Percentiles rank a stretch among this genome's conserved stretches.
Evolutionary conservation across 441 rosid genomes (phyloP).

Genomic region (Omphalea diandra): DNA sequence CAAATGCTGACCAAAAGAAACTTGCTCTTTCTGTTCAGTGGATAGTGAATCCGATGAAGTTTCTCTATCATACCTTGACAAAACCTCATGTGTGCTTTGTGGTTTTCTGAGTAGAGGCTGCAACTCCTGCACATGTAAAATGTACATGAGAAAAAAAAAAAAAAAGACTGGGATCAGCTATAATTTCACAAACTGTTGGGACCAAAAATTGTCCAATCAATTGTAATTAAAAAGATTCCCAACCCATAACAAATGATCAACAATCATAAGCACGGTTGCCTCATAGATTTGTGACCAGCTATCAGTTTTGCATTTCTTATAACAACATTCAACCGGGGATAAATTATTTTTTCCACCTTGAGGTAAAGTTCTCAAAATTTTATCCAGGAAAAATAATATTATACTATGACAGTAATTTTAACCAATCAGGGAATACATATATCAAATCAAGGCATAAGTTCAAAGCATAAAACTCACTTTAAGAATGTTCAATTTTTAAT

Average conservation of each 20-base stretch:
- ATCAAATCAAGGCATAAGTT: background rate
- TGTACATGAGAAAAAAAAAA: constrained; percentile 16
- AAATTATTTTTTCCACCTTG: background rate
- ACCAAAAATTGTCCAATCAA: background rate
- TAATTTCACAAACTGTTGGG: background rate
- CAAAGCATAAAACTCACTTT: constrained; percentile 1
- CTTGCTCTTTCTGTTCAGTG: constrained; percentile 58
- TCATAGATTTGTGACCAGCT: too few species aligned
- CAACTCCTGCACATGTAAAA: constrained; percentile 50
- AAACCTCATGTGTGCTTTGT: constrained; percentile 35
- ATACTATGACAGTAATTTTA: background rate
- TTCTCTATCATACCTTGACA: constrained; percentile 48
- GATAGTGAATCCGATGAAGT: constrained; percentile 45
- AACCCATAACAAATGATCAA: background rate
- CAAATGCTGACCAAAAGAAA: constrained; percentile 35
- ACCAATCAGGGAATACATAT: background rate
- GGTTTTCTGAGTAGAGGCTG: constrained; percentile 47
- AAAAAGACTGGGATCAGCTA: background rate
- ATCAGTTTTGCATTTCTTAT: background rate
- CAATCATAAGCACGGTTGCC: background rate
- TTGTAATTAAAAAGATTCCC: background rate
- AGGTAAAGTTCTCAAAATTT: background rate
- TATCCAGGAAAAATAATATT: background rate
- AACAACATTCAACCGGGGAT: background rate
- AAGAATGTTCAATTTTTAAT: constrained; percentile 8